These are phyloP conservation scores for Azolla pinnata DNA, from an alignment of 75 land plant species.

Conservation along the genomic window DNA sequence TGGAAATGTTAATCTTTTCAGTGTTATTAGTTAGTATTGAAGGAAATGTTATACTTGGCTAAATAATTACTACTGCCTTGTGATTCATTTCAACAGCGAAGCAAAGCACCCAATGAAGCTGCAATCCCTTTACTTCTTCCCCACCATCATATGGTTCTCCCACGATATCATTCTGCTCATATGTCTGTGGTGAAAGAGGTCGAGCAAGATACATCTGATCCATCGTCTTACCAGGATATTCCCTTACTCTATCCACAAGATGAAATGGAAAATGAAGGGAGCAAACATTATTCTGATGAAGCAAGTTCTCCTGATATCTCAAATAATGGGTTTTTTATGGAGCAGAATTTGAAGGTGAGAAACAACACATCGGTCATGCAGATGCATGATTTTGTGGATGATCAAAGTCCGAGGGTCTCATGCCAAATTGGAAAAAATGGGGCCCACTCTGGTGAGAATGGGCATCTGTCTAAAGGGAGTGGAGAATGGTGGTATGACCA, in stretches of 20 bases:
- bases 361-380: constrained; percentile 38
- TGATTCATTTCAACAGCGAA: constrained; percentile 42
- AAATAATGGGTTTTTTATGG: neutral
- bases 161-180: constrained; percentile 65
- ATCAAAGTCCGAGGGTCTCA: constrained; percentile 16
- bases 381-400: constrained; percentile 75
- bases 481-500: constrained; percentile 79
- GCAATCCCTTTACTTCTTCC: constrained; percentile 90
- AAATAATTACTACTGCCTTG: neutral
- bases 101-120: constrained; percentile 90
- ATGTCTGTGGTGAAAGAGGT: constrained; percentile 22
- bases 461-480: too few species aligned
- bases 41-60: neutral
- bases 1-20: constrained; percentile 6
- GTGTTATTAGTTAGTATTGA: constrained; percentile 5
- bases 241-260: constrained; percentile 75
- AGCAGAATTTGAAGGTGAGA: neutral
- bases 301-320: neutral
- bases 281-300: constrained; percentile 6
- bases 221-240: constrained; percentile 63
- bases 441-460: neutral
- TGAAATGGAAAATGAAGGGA: constrained; percentile 19
- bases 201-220: constrained; percentile 27
- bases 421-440: neutral
- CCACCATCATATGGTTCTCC: constrained; percentile 98